Conservation (phyloP, 129 eudicot genomes). For the Escallonia herrerae region DNA sequence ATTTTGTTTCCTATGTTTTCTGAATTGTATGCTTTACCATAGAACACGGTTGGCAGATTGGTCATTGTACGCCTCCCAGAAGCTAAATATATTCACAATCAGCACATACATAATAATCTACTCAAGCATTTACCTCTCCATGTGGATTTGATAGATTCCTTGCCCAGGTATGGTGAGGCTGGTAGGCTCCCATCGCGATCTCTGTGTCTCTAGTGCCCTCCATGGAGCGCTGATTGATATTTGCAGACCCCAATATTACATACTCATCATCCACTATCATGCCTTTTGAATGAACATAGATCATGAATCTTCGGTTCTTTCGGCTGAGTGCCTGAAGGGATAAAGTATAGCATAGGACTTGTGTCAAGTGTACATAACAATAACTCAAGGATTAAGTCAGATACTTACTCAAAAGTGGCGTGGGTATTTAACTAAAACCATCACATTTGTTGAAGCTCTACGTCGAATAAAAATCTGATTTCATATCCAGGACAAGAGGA, state of each 20-base stretch:
- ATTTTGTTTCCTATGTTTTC: too few species aligned
- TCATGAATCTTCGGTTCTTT: slow-evolving; percentile 64
- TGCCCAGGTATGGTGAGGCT: slow-evolving; percentile 77
- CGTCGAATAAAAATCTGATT: too few species aligned
- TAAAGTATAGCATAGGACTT: background rate
- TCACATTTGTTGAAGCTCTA: too few species aligned
- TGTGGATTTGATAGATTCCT: slow-evolving; percentile 52
- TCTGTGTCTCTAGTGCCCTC: slow-evolving; percentile 97
- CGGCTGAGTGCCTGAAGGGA: slow-evolving; percentile 62
- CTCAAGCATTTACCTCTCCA: slow-evolving; percentile 52
- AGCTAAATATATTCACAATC: too few species aligned
- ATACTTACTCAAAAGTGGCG: too few species aligned
- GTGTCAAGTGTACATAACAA: background rate
- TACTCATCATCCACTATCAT: slow-evolving; percentile 97
- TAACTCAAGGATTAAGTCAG: too few species aligned
- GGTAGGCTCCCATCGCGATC: slow-evolving; percentile 95
- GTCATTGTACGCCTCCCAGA: too few species aligned
- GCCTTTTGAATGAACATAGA: slow-evolving; percentile 91
- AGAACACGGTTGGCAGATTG: too few species aligned
- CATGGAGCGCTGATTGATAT: slow-evolving; percentile 91
- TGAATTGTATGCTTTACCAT: too few species aligned
- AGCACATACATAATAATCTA: background rate
- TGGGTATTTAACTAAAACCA: too few species aligned
- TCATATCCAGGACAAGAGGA: too few species aligned
- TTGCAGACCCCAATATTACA: slow-evolving; percentile 83